phyloP scores from a whole-genome alignment of 805 yeast genomes.

The Candida peoriensis region DNA sequence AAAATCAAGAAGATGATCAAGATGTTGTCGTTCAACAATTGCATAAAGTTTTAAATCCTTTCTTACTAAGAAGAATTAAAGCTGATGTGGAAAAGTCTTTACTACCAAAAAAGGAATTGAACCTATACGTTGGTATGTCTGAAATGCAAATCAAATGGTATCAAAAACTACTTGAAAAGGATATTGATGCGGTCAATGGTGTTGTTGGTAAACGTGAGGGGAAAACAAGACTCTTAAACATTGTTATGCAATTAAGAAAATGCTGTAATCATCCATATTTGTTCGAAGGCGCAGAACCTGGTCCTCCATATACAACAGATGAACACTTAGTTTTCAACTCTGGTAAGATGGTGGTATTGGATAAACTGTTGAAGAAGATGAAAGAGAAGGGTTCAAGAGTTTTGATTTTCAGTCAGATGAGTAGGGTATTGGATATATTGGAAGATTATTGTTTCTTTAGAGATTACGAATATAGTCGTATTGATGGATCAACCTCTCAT shows the following conservation, averaged over 20 bases:
- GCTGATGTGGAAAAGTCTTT: constrained; percentile 90
- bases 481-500: constrained; percentile 90
- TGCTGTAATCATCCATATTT: constrained; percentile 97
- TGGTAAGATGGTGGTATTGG: constrained; percentile 87
- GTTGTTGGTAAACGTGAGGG: constrained; percentile 92
- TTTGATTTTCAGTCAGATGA: constrained; percentile 90
- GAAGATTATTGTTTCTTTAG: constrained; percentile 90
- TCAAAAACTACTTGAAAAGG: constrained; percentile 80
- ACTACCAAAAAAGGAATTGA: constrained; percentile 85
- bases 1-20: constrained; percentile 52
- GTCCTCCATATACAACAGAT: constrained; percentile 95
- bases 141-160: constrained; percentile 95
- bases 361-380: constrained; percentile 70
- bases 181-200: constrained; percentile 94
- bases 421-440: constrained; percentile 78
- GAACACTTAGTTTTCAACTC: constrained; percentile 89
- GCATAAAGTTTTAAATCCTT: constrained; percentile 85
- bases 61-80: constrained; percentile 82
- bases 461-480: constrained; percentile 82
- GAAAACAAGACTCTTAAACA: constrained; percentile 83
- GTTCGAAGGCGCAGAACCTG: constrained; percentile 99
- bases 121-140: constrained; percentile 90
- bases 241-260: constrained; percentile 94
- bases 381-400: constrained; percentile 81
- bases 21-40: constrained; percentile 83